A percentile compares a stretch with the other conserved stretches of the same genome.
phyloP scores from a whole-genome alignment of 805 yeast species.

The Metschnikowia lachancei region DNA sequence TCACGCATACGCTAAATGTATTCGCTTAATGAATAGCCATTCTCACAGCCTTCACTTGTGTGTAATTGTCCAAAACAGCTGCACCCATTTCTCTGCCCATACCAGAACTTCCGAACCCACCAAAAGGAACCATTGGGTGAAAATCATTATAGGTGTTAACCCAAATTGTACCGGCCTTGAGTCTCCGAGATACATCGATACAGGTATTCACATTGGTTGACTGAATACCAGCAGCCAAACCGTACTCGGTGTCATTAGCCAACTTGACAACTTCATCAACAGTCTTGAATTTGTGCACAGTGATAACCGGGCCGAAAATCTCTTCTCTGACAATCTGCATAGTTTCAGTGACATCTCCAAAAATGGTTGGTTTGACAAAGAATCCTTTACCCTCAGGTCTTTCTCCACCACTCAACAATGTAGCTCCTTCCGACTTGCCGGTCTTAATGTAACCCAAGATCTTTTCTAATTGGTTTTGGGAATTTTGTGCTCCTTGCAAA shows the following conservation, averaged over 20 bases:
- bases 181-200: slow-evolving; percentile 65
- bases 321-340: slow-evolving; percentile 82
- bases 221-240: slow-evolving; percentile 90
- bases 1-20: background rate
- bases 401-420: slow-evolving; percentile 75
- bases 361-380: slow-evolving; percentile 78
- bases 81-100: slow-evolving; percentile 90
- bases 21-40: slow-evolving; percentile 28
- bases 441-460: slow-evolving; percentile 71
- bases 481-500: slow-evolving; percentile 92
- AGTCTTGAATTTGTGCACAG: slow-evolving; percentile 74
- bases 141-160: slow-evolving; percentile 87
- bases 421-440: slow-evolving; percentile 85
- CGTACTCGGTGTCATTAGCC: slow-evolving; percentile 83
- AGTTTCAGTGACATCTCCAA: slow-evolving; percentile 73
- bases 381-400: slow-evolving; percentile 51
- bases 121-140: slow-evolving; percentile 86
- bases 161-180: slow-evolving; percentile 90
- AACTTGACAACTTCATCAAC: slow-evolving; percentile 74
- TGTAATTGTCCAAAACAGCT: slow-evolving; percentile 81
- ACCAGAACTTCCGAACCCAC: slow-evolving; percentile 90
- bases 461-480: slow-evolving; percentile 73
- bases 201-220: slow-evolving; percentile 74
- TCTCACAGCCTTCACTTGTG: slow-evolving; percentile 85
- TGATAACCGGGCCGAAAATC: slow-evolving; percentile 92